Percentiles rank a stretch among this genome's conserved stretches.
These are phyloP conservation scores for Saccharomycopsis fodiens DNA, from an alignment of 805 yeast species.

Conservation along the genomic window DNA sequence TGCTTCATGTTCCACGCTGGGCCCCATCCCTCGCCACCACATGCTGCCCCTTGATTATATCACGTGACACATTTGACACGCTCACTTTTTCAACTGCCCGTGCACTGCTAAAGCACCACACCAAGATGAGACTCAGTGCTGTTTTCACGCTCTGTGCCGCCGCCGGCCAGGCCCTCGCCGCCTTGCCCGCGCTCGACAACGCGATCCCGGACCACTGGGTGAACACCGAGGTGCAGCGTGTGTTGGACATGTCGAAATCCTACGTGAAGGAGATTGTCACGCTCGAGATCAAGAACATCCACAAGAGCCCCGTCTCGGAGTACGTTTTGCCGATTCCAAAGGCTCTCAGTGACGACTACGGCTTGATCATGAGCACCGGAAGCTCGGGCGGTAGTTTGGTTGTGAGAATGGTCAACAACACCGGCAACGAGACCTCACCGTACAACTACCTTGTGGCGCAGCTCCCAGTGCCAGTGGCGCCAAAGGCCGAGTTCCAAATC, in stretches of 20 bases:
- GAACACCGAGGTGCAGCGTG: conserved; percentile 48
- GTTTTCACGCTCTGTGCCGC: too few species aligned
- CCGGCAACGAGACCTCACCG: conserved; percentile 3
- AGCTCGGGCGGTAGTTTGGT: conserved; percentile 6
- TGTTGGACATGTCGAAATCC: conserved; percentile 57
- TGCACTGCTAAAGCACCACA: too few species aligned
- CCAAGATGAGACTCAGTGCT: too few species aligned
- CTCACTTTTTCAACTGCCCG: too few species aligned
- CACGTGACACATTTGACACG: too few species aligned
- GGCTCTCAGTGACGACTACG: conserved; percentile 32
- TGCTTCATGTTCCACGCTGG: too few species aligned
- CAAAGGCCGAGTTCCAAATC: conserved; percentile 46
- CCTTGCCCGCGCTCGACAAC: neutral
- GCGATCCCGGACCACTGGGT: conserved; percentile 30
- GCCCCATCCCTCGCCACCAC: too few species aligned
- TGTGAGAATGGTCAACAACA: conserved; percentile 17
- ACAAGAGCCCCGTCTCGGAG: conserved; percentile 39
- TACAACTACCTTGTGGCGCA: conserved; percentile 39
- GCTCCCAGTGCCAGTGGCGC: conserved; percentile 61
- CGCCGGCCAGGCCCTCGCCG: neutral
- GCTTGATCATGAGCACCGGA: conserved; percentile 5
- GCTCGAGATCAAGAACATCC: conserved; percentile 55
- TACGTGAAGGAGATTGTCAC: conserved; percentile 56
- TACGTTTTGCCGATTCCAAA: conserved; percentile 57
- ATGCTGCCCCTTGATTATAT: too few species aligned